These are phyloP conservation scores for Calendula officinalis DNA, from an alignment of 129 eudicot species.

Conservation along the genomic window DNA sequence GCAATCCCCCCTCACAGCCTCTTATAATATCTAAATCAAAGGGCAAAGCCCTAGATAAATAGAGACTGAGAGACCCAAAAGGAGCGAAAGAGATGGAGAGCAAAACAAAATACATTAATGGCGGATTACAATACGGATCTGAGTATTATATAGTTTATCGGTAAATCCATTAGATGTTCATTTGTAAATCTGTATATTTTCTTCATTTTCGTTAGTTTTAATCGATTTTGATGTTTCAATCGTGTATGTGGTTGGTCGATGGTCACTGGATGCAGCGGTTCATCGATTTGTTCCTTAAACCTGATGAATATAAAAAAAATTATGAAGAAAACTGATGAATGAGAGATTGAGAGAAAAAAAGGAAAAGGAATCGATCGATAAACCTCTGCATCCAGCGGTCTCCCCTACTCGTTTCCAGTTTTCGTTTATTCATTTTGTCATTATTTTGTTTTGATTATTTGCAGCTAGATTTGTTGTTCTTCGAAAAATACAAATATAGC, in stretches of 20 bases:
- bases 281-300: conserved; percentile 64
- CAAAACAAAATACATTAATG: conserved; percentile 15
- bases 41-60: not conserved
- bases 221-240: not conserved
- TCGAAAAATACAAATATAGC: too few relatives aligned
- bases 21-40: conserved; percentile 13
- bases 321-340: not conserved
- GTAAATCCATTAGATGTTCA: not conserved
- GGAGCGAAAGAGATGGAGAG: not conserved
- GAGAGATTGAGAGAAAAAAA: conserved; percentile 1
- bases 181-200: not conserved
- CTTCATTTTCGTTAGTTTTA: not conserved
- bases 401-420: conserved; percentile 7
- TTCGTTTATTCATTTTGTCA: not conserved
- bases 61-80: not conserved
- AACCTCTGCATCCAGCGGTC: conserved; percentile 95
- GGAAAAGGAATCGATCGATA: conserved; percentile 67
- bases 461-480: not conserved
- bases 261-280: conserved; percentile 87
- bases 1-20: conserved; percentile 31
- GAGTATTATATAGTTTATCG: conserved; percentile 5
- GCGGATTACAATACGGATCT: conserved; percentile 21
- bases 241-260: conserved; percentile 16
- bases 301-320: not conserved
- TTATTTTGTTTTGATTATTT: too few relatives aligned